phyloP scores from a whole-genome alignment of 176 grass and related monocot genomes.

The Cenchrus purpureus region DNA sequence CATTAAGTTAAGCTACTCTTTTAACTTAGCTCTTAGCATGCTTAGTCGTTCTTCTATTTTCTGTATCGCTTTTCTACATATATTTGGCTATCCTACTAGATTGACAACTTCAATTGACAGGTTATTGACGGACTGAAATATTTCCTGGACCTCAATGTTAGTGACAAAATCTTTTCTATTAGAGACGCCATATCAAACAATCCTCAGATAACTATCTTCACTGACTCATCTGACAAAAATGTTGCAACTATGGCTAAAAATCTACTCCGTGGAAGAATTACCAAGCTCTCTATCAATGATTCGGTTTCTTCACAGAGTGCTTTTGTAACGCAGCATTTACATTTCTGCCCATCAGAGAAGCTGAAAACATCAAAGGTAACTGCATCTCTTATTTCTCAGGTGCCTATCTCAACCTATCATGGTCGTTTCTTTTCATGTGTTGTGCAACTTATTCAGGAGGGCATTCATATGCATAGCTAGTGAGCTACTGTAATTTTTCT shows the following conservation, averaged over 20 bases:
- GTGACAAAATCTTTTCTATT: constrained; percentile 58
- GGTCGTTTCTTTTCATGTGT: background rate
- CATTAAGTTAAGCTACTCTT: background rate
- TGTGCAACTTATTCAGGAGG: background rate
- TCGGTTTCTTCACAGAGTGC: constrained; percentile 59
- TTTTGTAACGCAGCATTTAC: constrained; percentile 59
- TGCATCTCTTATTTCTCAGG: background rate
- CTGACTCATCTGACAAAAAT: constrained; percentile 39
- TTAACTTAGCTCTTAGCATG: background rate
- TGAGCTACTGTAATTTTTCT: background rate
- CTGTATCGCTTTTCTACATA: background rate
- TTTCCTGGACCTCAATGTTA: constrained; percentile 46
- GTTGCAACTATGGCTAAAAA: constrained; percentile 42
- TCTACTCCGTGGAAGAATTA: constrained; percentile 61
- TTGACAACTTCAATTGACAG: constrained; percentile 41
- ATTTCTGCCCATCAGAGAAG: constrained; percentile 50
- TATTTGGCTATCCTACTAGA: background rate
- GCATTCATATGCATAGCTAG: background rate
- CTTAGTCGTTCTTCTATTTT: background rate
- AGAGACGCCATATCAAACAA: constrained; percentile 52
- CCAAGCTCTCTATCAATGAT: constrained; percentile 56
- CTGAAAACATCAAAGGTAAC: constrained; percentile 68
- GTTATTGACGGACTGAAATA: constrained; percentile 76
- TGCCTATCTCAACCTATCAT: background rate
- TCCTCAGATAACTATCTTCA: constrained; percentile 73